Base-by-base conservation (phyloP, 352 stramenopile species). In the Globisporangium middletonii region DNA sequence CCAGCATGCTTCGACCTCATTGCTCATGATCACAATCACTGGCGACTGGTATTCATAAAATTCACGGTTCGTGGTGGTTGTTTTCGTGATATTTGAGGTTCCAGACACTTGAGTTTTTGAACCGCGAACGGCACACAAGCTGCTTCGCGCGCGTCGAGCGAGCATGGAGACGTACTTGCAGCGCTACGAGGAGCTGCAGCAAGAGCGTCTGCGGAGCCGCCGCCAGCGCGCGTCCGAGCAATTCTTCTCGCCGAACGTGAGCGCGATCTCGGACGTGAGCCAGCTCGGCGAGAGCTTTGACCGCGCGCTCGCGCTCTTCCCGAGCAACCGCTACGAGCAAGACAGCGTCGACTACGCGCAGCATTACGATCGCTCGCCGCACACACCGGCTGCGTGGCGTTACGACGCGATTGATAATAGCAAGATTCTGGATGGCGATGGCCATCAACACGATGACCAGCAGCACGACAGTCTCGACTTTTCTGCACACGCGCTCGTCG, bases 161-260 rank as follows among this genome's bases (percentile, higher is more conserved):
- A 61, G 56, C 37, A 73, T 84, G 63, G 51, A 66, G 65, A 63
- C 72, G 51, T 86, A 86, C 57, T 57, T 80, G 38, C 61, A 71
- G 60, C 69, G 69, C 37, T 86, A 79, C 63, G 65, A 86, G 51
- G 59, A 70, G 41, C 67, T 82, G 69, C 77, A 82, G 64, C 54
- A 59, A 30, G 69, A 83, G 64, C 73, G 69, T 13, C 59, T 67
- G 23, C 49, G 58, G 16, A 68, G 63, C 16, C 60, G 68, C 18
- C 58, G 59, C 3, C 56, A 61, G 2, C 62, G 62, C 26, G 57
- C 51, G 52, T 68, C 58, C 44, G 57, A 49, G 28, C 37, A 49
- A 28, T 57, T 66, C 50, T 56, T 46, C 46, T 59, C 59, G 37
- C 38, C 59, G 27, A 43, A 23, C 18, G 37, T 33, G 13, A 59